Base-by-base conservation (phyloP, 768 basidiomycete genomes). In the Exidia glandulosa region DNA sequence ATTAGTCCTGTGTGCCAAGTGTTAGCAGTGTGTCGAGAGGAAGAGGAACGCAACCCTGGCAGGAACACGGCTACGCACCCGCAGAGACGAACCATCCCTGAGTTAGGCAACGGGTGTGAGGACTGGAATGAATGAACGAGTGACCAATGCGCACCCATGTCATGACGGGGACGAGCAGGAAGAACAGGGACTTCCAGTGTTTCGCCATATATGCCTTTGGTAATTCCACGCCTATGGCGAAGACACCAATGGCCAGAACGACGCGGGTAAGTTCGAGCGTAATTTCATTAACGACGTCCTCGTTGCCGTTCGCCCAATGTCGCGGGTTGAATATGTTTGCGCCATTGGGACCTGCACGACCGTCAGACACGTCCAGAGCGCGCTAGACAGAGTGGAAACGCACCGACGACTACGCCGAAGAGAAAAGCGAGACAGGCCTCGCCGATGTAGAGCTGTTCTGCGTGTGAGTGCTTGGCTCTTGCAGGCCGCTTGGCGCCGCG, bases 361-460 rank as follows among this genome's bases (percentile, higher is more conserved):
- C 6, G 10, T n/a, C 37, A 16, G 64, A 30, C 69, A 61, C 47
- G 60, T 32, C 57, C 27, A 5, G 30, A 37, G 27, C 23, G 57
- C 30, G 59, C 56, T 25, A 25, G 56, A 59, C n/a, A 52, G 16
- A 55, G 60, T 27, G 57, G 45, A 23, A 34, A 31, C 57, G 52
- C 50, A 62, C 71, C 93, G 57, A 95, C 85, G 64, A 94, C 86
- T 67, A 97, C 87, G 13, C 93, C 92, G 66, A 95, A 91, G 33
- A 95, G 70, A 66, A 96, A 96, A 0, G 95, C 94, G 83, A 91
- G 90, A 64, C 89, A 90, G 14, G 96, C 94, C 79, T 99, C 96
- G 62, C 96, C 96, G 60, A 97, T 85, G 70, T 96, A 97, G 29
- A 95, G 72, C 82, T 90, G 57, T 31, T 34, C 33, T 34, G 14